Percentiles rank a stretch among this genome's conserved stretches.
Evolutionary conservation across 768 basidiomycete species (phyloP).

Genomic region (Boletus barrowsii): DNA sequence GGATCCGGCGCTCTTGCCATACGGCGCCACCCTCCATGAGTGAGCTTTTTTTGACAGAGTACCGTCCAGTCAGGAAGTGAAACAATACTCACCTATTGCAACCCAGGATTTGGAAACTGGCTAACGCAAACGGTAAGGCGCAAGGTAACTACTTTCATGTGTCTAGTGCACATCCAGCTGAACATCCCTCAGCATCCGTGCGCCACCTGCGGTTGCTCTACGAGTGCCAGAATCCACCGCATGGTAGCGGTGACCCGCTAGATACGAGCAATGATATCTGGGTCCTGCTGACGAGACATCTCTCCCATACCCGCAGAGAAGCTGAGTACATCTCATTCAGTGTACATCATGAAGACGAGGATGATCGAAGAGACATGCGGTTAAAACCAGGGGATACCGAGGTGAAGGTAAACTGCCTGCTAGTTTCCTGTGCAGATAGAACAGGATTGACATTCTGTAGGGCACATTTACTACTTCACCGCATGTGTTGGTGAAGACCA

Average conservation of each 20-base stretch:
- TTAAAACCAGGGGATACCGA: constrained; percentile 32
- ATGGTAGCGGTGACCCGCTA: background rate
- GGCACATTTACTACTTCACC: constrained; percentile 44
- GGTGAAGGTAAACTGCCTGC: constrained; percentile 33
- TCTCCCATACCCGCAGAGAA: constrained; percentile 52
- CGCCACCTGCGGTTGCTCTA: constrained; percentile 44
- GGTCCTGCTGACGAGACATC: constrained; percentile 79
- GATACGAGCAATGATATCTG: constrained; percentile 54
- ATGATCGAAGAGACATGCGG: constrained; percentile 22
- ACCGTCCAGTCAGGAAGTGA: background rate
- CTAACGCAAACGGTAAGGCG: constrained; percentile 32
- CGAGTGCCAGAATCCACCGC: constrained; percentile 2
- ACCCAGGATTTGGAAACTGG: constrained; percentile 43
- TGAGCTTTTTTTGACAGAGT: constrained; percentile 28
- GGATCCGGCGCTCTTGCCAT: constrained; percentile 65
- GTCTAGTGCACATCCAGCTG: background rate
- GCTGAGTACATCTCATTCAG: constrained; percentile 67
- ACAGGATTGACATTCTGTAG: constrained; percentile 23
- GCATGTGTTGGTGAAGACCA: constrained; percentile 37
- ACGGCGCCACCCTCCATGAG: constrained; percentile 63
- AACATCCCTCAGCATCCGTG: constrained; percentile 32
- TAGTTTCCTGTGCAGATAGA: background rate
- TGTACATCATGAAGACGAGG: constrained; percentile 42
- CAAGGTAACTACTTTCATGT: constrained; percentile 33
- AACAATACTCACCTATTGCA: background rate